These are phyloP conservation scores for Podosphaera fusca DNA, from an alignment of 2,329 filamentous ascomycete species.

Conservation along the genomic window DNA sequence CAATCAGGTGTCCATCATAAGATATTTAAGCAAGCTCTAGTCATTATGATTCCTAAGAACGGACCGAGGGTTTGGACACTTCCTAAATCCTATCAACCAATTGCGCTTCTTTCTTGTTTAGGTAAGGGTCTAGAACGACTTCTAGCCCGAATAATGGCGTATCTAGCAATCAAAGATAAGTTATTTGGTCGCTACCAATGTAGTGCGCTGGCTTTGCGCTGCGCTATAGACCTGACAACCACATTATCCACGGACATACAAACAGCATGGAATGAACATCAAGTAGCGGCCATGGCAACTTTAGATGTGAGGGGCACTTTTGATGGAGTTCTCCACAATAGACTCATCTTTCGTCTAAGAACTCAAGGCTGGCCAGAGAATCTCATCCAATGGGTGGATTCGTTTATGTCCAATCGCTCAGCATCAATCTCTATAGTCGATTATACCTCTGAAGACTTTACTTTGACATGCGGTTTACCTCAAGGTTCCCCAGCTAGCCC, in stretches of 20 bases:
- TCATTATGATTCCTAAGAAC: background rate
- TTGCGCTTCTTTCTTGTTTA: background rate
- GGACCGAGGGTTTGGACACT: background rate
- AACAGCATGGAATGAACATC: background rate
- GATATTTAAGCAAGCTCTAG: background rate
- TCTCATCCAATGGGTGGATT: background rate
- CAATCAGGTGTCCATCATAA: background rate
- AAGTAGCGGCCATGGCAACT: background rate
- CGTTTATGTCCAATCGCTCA: background rate
- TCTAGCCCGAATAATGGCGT: background rate
- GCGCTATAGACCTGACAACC: background rate
- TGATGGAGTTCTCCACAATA: background rate
- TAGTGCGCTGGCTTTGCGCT: background rate
- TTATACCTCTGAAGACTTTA: background rate
- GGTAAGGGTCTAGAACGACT: background rate
- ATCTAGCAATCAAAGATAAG: background rate
- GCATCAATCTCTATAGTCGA: background rate
- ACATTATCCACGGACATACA: background rate
- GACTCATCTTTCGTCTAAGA: background rate
- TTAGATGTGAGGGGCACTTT: background rate
- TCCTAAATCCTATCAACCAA: background rate
- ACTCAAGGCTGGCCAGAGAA: background rate
- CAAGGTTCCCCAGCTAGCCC: background rate
- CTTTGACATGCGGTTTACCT: background rate
- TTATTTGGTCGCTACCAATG: background rate